A percentile compares a stretch with the other conserved stretches of the same genome.
These are phyloP conservation scores for Stromatinia cepivora DNA, from an alignment of 2,329 filamentous ascomycete species.

Conservation along the genomic window DNA sequence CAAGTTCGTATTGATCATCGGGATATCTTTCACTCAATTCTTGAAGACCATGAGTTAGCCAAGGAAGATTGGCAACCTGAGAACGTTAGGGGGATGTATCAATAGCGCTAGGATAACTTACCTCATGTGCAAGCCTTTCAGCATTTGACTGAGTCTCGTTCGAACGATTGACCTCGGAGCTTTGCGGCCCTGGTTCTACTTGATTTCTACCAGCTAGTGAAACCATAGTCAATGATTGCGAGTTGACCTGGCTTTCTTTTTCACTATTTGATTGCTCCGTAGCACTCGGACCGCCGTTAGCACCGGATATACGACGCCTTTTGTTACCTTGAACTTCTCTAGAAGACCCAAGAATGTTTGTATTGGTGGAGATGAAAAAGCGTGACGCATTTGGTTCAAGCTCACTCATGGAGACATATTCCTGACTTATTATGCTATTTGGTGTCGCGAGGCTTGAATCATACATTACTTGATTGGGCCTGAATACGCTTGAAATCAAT, in stretches of 20 bases:
- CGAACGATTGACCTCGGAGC: background rate
- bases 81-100: background rate
- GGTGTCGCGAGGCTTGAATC: background rate
- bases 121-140: slow-evolving; percentile 10
- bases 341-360: slow-evolving; percentile 10
- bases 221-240: background rate
- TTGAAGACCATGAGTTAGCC: slow-evolving; percentile 16
- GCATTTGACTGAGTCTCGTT: background rate
- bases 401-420: slow-evolving; percentile 21
- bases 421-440: background rate
- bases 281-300: background rate
- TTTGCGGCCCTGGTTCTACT: background rate
- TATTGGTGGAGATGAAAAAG: slow-evolving; percentile 3
- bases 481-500: background rate
- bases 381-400: slow-evolving; percentile 13
- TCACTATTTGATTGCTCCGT: background rate
- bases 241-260: background rate
- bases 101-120: background rate
- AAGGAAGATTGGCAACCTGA: slow-evolving; percentile 21
- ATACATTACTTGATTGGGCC: slow-evolving; percentile 3
- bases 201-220: background rate
- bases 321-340: slow-evolving; percentile 3
- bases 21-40: slow-evolving; percentile 19
- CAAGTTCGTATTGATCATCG: slow-evolving; percentile 17
- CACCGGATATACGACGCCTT: background rate